Evolutionary conservation across 2,329 filamentous ascomycete species (phyloP), one percentile per base, ranked within the genome.

Genomic region (Diplodia seriata): DNA sequence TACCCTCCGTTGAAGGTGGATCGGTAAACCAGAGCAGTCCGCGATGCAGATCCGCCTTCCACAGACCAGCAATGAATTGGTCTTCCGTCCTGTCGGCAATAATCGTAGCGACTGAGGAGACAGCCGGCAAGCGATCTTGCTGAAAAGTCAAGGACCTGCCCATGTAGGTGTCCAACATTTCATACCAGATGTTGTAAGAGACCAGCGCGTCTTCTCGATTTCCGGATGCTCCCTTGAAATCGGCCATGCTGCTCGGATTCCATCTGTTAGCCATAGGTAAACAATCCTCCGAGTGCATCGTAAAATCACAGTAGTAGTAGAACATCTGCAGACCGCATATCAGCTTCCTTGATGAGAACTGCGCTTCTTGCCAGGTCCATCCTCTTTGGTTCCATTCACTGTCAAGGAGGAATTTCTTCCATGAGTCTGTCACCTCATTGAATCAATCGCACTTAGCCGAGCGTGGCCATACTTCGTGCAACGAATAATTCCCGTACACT

Each of bases 161-260:
- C 43, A 9, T 6, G 7, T 47, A 47, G 1, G 0, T 0, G 1
- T 1, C 7, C 40, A 43, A 0, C 4, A n/a, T 18, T 2, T 4
- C 1, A 15, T 43, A 43, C 40, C 40, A 43, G 1, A 2, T 6
- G 15, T 2, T 18, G 14, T 43, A 43, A 18, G 15, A 18, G 38
- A 4, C 3, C 38, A 4, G 23, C 23, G 23, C 23, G 23, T 26
- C 23, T 26, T 3, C 3, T 26, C 2, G 23, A 2, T 2, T 26
- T 2, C 23, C 23, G 23, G 23, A 26, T 26, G 2, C 0, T 26
- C 3, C 2, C 23, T 26, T 26, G 2, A 26, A 26, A 2, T 2
- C 2, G 23, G 23, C 23, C 4, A 18, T 15, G 14, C 6, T 18
- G 5, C 31, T 33, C 31, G 6, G 4, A 6, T 1, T 8, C 2